Conservation (phyloP, 2,329 filamentous ascomycete genomes). For the Cladorrhinum sp. region DNA sequence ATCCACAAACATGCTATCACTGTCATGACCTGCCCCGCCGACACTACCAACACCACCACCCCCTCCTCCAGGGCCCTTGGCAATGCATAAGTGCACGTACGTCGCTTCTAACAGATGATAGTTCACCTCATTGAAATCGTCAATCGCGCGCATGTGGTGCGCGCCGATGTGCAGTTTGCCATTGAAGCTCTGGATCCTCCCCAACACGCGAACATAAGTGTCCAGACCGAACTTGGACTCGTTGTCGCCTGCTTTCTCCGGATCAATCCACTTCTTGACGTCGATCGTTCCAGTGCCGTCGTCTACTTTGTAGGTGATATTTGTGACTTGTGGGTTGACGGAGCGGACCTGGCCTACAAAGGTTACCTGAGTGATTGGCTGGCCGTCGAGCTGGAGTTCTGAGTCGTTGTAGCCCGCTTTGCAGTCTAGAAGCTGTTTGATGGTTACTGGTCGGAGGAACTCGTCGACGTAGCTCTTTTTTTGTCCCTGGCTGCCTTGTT, state of each 20-base stretch:
- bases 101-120: constrained; percentile 90
- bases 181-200: constrained; percentile 78
- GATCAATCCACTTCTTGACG: constrained; percentile 82
- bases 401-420: constrained; percentile 68
- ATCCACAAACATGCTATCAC: constrained; percentile 57
- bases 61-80: constrained; percentile 58
- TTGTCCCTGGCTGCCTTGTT: constrained; percentile 53
- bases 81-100: constrained; percentile 81
- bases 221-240: constrained; percentile 63
- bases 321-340: constrained; percentile 82
- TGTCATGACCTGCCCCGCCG: constrained; percentile 38
- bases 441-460: constrained; percentile 86
- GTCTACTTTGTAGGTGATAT: constrained; percentile 89
- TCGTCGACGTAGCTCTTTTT: constrained; percentile 68
- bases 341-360: constrained; percentile 89
- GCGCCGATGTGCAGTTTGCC: constrained; percentile 79
- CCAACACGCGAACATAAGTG: constrained; percentile 81
- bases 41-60: constrained; percentile 33
- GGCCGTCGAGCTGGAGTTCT: constrained; percentile 80
- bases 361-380: constrained; percentile 70
- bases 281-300: constrained; percentile 93
- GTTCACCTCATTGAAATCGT: constrained; percentile 87
- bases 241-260: constrained; percentile 50
- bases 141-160: constrained; percentile 74
- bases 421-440: constrained; percentile 89